These are phyloP conservation scores for Nowakowskiella sp. DNA, from an alignment of 192 early-diverging fungal genomes.

Conservation along the genomic window DNA sequence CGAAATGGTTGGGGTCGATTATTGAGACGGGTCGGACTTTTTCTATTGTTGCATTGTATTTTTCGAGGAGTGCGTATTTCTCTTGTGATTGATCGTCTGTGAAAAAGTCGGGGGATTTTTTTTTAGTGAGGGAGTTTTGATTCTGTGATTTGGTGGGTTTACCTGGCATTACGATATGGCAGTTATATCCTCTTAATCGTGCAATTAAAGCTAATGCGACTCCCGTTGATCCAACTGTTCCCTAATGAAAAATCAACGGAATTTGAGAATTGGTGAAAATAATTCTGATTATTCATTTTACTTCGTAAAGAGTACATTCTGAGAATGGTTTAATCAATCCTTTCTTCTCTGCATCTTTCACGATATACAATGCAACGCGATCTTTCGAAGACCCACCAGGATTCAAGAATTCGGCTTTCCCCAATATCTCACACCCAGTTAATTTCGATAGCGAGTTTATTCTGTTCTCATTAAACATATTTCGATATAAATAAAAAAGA, in stretches of 20 bases:
- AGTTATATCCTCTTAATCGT: slow-evolving; percentile 80
- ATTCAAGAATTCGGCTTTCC: slow-evolving; percentile 74
- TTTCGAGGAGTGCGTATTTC: slow-evolving; percentile 77
- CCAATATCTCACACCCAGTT: slow-evolving; percentile 81
- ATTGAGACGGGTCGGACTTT: slow-evolving; percentile 86
- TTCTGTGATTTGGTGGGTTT: background rate
- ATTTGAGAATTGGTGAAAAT: background rate
- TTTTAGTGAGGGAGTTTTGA: background rate
- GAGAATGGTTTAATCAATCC: slow-evolving; percentile 66
- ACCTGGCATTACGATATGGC: slow-evolving; percentile 90
- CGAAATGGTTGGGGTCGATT: slow-evolving; percentile 85
- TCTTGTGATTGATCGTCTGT: slow-evolving; percentile 80
- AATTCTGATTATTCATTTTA: background rate
- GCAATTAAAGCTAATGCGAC: slow-evolving; percentile 90
- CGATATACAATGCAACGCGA: slow-evolving; percentile 79
- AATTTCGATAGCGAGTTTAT: slow-evolving; percentile 78
- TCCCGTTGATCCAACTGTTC: slow-evolving; percentile 92
- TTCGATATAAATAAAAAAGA: too few relatives aligned
- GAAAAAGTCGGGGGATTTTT: background rate
- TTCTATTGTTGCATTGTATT: slow-evolving; percentile 80
- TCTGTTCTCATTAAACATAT: too few relatives aligned
- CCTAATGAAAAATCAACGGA: background rate
- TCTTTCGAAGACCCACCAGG: slow-evolving; percentile 92
- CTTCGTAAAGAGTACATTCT: slow-evolving; percentile 80
- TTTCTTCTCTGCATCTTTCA: slow-evolving; percentile 63